phyloP scores from a whole-genome alignment of 768 basidiomycete species.

The Tephrocybe rancida region DNA sequence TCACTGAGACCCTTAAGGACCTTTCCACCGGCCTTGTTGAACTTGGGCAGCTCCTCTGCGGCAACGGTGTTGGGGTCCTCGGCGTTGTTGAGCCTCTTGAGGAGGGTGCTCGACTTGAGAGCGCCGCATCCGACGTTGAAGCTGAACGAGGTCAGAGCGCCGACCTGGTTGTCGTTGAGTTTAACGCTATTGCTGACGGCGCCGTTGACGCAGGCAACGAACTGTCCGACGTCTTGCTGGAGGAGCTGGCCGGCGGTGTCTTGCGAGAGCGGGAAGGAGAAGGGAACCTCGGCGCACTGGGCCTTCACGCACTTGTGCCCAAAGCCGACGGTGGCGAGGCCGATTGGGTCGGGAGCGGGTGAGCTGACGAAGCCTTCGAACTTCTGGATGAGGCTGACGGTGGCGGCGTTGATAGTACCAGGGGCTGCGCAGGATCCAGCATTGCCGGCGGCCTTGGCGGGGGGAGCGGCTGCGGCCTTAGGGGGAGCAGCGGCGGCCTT shows the following conservation, averaged over 20 bases:
- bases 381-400: conserved; percentile 27
- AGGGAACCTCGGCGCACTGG: conserved; percentile 22
- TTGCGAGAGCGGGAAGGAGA: conserved; percentile 27
- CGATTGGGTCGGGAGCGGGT: conserved; percentile 31
- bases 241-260: conserved; percentile 28
- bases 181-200: conserved; percentile 25
- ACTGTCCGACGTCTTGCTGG: conserved; percentile 22
- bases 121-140: conserved; percentile 31
- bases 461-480: neutral
- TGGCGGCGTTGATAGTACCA: conserved; percentile 26
- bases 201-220: conserved; percentile 26
- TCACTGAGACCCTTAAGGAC: conserved; percentile 23
- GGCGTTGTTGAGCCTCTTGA: conserved; percentile 27
- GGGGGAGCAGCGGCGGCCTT: neutral
- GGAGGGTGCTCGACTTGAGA: conserved; percentile 24
- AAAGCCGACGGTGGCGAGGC: conserved; percentile 32
- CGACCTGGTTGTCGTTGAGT: conserved; percentile 32
- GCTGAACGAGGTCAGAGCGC: conserved; percentile 26
- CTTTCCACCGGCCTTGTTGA: conserved; percentile 30
- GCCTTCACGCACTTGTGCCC: conserved; percentile 27
- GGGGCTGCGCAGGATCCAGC: conserved; percentile 8
- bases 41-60: conserved; percentile 25
- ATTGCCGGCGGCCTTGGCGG: neutral
- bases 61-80: conserved; percentile 32
- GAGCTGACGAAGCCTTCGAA: conserved; percentile 31